These are phyloP conservation scores for Euphrasia confusa DNA, from an alignment of 257 asterid species.

Conservation along the genomic window DNA sequence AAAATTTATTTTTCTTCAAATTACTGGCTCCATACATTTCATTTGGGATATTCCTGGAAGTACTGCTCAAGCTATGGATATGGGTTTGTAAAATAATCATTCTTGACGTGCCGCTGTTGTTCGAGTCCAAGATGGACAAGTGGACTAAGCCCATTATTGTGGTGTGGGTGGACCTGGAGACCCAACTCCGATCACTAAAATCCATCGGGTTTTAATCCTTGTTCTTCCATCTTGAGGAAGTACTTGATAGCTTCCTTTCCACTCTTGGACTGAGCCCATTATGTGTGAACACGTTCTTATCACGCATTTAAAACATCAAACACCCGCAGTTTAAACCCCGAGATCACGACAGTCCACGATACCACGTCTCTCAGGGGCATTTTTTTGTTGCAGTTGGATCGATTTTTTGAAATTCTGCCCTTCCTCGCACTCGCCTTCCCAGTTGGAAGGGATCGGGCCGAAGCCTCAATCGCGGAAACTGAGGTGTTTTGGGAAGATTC, in stretches of 20 bases:
- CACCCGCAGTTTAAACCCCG: slow-evolving; percentile 45
- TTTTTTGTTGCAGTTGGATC: slow-evolving; percentile 58
- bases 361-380: slow-evolving; percentile 70
- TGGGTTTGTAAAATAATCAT: slow-evolving; percentile 60
- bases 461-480: slow-evolving; percentile 71
- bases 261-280: slow-evolving; percentile 56
- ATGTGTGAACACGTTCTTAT: slow-evolving; percentile 58
- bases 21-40: slow-evolving; percentile 82
- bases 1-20: slow-evolving; percentile 32
- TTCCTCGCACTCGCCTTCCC: slow-evolving; percentile 64
- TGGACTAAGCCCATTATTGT: slow-evolving; percentile 87
- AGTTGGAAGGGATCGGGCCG: slow-evolving; percentile 50
- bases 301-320: slow-evolving; percentile 46
- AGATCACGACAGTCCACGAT: slow-evolving; percentile 65
- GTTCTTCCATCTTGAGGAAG: slow-evolving; percentile 52
- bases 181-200: too few relatives aligned
- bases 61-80: slow-evolving; percentile 77
- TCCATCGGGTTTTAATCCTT: slow-evolving; percentile 51
- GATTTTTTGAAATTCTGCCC: slow-evolving; percentile 51
- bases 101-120: slow-evolving; percentile 90
- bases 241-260: slow-evolving; percentile 53
- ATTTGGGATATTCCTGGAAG: slow-evolving; percentile 58
- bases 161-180: slow-evolving; percentile 81
- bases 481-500: slow-evolving; percentile 63
- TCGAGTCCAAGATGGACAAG: slow-evolving; percentile 79